Conservation (phyloP, 768 basidiomycete species). For the Agrocybe chaxingu region DNA sequence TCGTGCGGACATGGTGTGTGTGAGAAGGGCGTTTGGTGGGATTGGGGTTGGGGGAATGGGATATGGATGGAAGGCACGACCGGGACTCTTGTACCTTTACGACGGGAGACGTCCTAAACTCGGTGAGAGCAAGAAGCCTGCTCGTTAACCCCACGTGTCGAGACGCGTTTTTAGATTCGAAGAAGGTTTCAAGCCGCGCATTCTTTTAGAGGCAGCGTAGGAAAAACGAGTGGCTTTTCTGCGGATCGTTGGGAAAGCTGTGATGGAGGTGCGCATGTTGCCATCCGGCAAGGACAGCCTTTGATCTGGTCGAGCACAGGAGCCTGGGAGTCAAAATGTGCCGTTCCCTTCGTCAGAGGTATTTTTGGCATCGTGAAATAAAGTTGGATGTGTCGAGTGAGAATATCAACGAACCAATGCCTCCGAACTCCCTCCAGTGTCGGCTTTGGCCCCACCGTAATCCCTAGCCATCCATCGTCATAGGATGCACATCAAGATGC, state of each 20-base stretch:
- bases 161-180: constrained; percentile 23
- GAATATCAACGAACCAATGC: no score
- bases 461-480: no score
- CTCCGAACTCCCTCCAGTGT: no score
- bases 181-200: constrained; percentile 17
- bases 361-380: no score
- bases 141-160: constrained; percentile 17
- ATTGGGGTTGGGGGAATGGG: constrained; percentile 9
- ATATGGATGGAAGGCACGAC: constrained; percentile 4
- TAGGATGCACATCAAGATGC: no score
- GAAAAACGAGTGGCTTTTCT: constrained; percentile 29
- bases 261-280: constrained; percentile 23
- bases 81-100: constrained; percentile 16
- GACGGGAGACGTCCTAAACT: constrained; percentile 23
- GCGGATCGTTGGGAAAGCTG: constrained; percentile 33
- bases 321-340: background rate
- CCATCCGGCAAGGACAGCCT: constrained; percentile 20
- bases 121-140: constrained; percentile 19
- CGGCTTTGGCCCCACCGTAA: no score
- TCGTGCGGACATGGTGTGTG: constrained; percentile 28
- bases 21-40: constrained; percentile 2
- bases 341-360: background rate
- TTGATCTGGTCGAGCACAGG: constrained; percentile 7
- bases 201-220: constrained; percentile 24
- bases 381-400: no score